Evolutionary conservation across 345 rosid genomes (phyloP).

Genomic region (Acer yangbiense): DNA sequence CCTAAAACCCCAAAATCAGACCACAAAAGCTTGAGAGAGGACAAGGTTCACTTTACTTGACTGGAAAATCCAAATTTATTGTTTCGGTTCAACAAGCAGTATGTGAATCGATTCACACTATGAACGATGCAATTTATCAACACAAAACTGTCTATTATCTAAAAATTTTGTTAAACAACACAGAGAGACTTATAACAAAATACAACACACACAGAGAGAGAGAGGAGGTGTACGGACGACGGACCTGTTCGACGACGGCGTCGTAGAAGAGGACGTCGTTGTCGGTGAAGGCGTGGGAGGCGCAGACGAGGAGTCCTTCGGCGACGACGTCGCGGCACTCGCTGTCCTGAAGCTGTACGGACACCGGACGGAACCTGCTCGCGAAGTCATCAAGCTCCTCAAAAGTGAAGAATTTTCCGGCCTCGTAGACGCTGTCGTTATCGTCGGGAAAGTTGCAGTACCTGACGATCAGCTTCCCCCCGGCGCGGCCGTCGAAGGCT

Average conservation of each 20-base stretch:
- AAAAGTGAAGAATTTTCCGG: conserved; percentile 14
- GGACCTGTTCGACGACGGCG: conserved; percentile 43
- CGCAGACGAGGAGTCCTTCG: conserved; percentile 37
- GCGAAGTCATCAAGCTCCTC: conserved; percentile 29
- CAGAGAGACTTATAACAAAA: too few species aligned
- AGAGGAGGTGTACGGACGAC: too few species aligned
- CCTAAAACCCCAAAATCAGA: too few species aligned
- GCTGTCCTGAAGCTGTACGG: conserved; percentile 50
- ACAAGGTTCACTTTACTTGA: too few species aligned
- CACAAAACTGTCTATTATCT: too few species aligned
- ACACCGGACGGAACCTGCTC: conserved; percentile 37
- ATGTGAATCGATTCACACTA: too few species aligned
- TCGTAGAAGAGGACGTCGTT: conserved; percentile 44
- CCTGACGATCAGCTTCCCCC: conserved; percentile 31
- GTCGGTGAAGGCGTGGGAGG: conserved; percentile 29
- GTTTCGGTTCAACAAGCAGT: too few species aligned
- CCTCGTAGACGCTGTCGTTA: conserved; percentile 20
- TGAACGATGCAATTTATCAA: too few species aligned
- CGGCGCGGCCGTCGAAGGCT: conserved; percentile 13
- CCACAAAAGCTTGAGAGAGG: too few species aligned
- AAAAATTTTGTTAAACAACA: too few species aligned
- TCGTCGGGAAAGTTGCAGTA: conserved; percentile 26
- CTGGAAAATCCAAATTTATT: too few species aligned
- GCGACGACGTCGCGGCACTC: conserved; percentile 32
- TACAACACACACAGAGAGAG: too few species aligned